Percentiles rank a stretch among this genome's conserved stretches.
Evolutionary conservation across 176 grass and related monocot genomes (phyloP).

Genomic region (Hsuehochloa calcarea): DNA sequence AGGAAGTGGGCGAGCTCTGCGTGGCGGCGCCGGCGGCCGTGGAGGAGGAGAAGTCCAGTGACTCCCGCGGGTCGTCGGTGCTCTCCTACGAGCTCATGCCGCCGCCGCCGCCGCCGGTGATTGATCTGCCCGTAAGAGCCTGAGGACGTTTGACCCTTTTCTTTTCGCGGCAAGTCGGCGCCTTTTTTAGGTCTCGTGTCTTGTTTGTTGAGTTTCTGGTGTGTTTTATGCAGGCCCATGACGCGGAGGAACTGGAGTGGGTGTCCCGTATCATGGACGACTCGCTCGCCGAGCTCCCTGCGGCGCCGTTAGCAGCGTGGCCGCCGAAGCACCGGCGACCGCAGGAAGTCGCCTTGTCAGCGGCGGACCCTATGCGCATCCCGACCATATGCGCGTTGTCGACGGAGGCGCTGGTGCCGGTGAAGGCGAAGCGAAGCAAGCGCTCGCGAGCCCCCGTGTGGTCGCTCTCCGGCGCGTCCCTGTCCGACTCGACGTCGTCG

Average conservation of each 20-base stretch:
- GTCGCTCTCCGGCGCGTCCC: conserved; percentile 56
- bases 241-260: conserved; percentile 90
- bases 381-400: conserved; percentile 61
- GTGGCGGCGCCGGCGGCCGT: conserved; percentile 18
- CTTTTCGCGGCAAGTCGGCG: background rate
- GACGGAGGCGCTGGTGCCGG: conserved; percentile 67
- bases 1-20: conserved; percentile 26
- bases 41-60: conserved; percentile 44
- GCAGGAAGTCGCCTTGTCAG: background rate
- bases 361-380: conserved; percentile 11
- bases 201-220: background rate
- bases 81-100: conserved; percentile 57
- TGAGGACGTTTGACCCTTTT: background rate
- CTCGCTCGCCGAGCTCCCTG: conserved; percentile 56
- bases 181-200: background rate
- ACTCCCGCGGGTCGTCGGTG: conserved; percentile 52
- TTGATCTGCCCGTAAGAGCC: conserved; percentile 61
- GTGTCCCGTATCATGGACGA: conserved; percentile 89
- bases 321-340: conserved; percentile 1
- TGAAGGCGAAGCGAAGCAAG: conserved; percentile 81
- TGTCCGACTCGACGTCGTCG: conserved; percentile 47
- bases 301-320: conserved; percentile 1
- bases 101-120: conserved; percentile 36
- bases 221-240: conserved; percentile 54
- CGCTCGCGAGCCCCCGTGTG: conserved; percentile 47